A percentile compares a stretch with the other conserved stretches of the same genome.
Evolutionary conservation across 495 filamentous ascomycete species (phyloP).

Genomic region (Penicillium odoratum): DNA sequence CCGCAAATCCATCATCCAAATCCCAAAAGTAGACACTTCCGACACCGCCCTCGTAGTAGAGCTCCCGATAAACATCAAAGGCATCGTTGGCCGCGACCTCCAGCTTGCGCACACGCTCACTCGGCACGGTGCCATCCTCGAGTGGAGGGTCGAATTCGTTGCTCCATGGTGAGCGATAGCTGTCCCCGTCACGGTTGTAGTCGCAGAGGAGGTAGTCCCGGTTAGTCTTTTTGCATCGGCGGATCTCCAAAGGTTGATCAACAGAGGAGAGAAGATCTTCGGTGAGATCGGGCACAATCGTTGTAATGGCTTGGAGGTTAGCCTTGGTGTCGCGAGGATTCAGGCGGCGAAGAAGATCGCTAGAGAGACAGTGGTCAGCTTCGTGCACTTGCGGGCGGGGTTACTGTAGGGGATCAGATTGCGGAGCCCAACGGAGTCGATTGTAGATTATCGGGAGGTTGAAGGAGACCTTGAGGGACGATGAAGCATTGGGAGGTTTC

Average conservation of each 20-base stretch:
- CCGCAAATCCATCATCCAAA: constrained; percentile 96
- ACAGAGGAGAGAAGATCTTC: constrained; percentile 98
- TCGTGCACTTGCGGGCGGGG: constrained; percentile 29
- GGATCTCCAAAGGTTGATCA: constrained; percentile 87
- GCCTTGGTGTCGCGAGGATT: constrained; percentile 85
- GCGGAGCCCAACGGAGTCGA: not conserved
- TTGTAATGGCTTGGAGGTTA: constrained; percentile 83
- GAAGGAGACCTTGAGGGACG: not conserved
- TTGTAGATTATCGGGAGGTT: not conserved
- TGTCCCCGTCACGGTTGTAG: constrained; percentile 99
- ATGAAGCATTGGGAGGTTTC: not conserved
- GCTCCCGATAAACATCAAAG: constrained; percentile 93
- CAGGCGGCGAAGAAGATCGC: constrained; percentile 96
- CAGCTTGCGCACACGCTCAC: constrained; percentile 86
- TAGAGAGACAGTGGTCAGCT: constrained; percentile 43
- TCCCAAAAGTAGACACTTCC: constrained; percentile 98
- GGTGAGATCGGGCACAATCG: constrained; percentile 83
- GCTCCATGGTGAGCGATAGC: constrained; percentile 95
- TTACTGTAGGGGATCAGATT: constrained; percentile 23
- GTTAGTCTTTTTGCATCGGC: constrained; percentile 80
- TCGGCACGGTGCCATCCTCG: constrained; percentile 75
- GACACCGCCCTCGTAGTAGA: constrained; percentile 98
- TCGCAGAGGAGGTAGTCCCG: constrained; percentile 98
- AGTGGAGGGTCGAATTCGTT: constrained; percentile 95
- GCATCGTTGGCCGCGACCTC: constrained; percentile 92